phyloP scores from a whole-genome alignment of 108 stramenopile species.

The Cyclostephanos tholiformis region DNA sequence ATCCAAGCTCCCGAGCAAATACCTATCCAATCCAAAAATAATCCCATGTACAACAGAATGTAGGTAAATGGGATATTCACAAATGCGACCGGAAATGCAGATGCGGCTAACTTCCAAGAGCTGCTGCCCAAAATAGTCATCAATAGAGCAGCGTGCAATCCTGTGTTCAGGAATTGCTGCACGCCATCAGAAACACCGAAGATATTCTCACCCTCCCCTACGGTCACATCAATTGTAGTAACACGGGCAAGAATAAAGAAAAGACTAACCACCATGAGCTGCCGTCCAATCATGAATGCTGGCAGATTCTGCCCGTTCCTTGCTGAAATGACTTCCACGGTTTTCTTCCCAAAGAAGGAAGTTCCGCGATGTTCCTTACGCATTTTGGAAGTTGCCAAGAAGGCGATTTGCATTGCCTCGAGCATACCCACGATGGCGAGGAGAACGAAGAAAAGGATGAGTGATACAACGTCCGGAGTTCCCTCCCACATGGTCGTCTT shows the following conservation, averaged over 20 bases:
- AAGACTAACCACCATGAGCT: slow-evolving; percentile 67
- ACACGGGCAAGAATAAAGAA: slow-evolving; percentile 76
- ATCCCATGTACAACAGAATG: slow-evolving; percentile 50
- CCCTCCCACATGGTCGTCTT: slow-evolving; percentile 71
- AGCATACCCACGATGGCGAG: slow-evolving; percentile 65
- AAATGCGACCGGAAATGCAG: slow-evolving; percentile 68
- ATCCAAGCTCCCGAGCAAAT: slow-evolving; percentile 72
- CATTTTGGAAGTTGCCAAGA: slow-evolving; percentile 74
- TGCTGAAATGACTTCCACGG: slow-evolving; percentile 57
- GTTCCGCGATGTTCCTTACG: slow-evolving; percentile 58
- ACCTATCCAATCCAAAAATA: slow-evolving; percentile 63
- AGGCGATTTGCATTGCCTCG: slow-evolving; percentile 83
- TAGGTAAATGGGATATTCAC: slow-evolving; percentile 63
- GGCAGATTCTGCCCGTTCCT: slow-evolving; percentile 63
- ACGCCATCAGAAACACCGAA: slow-evolving; percentile 63
- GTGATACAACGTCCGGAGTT: slow-evolving; percentile 49
- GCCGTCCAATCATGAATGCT: slow-evolving; percentile 75
- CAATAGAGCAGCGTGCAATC: slow-evolving; percentile 68
- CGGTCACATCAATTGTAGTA: slow-evolving; percentile 54
- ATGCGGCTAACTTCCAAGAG: slow-evolving; percentile 72
- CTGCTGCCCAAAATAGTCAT: slow-evolving; percentile 74
- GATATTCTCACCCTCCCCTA: slow-evolving; percentile 50
- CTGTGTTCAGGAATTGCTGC: slow-evolving; percentile 69
- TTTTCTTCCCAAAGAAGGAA: slow-evolving; percentile 54
- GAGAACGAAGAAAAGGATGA: slow-evolving; percentile 62